Base-by-base conservation (phyloP, 345 rosid species). In the Pelargonium nanum region DNA sequence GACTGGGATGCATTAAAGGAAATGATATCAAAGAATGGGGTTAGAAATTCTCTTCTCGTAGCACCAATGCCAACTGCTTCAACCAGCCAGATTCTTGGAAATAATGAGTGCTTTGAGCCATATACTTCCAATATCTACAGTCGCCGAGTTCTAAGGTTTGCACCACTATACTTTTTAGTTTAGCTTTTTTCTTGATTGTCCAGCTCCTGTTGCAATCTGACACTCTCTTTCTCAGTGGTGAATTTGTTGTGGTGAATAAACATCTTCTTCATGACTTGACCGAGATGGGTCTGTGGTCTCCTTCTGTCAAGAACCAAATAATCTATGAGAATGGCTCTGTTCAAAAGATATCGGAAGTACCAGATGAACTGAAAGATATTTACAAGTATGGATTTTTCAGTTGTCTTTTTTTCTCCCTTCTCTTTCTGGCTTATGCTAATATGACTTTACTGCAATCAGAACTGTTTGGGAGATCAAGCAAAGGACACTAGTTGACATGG, bases 1-100 rank as follows among this genome's bases (percentile, higher is more conserved):
- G 72, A 85, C 68, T 91, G 96, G 97, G 74, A 70, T 54, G 77
- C 61, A 53, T 83, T 88, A 2, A 80, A 92, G 58, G 81, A 67
- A 20, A 83, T 74, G 80, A 79, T 91, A 66, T 70, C 81, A 7
- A 76, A 69, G 70, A 79, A 88, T 69, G 98, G 98, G 58, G 82
- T 91, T 54, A 88, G 96, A 74, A 91, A 91, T 59, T 91, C 95
- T 6, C 98, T 91, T 62, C 84, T 90, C 22, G 73, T 87, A 26
- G 90, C 97, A 26, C 97, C 97, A 45, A 90, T 90, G 97, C 97
- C 97, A 0, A 90, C 97, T 68, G 97, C 96, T 65, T 90, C 97
- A 28, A 90, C 97, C 53, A 90, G 97, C 70, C 97, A 90, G 75
- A 90, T 90, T 76, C 97, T 90, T 61, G 97, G 97, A 66, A 90